These are phyloP conservation scores for Verbascum thapsus DNA, from an alignment of 257 asterid genomes.

Conservation along the genomic window DNA sequence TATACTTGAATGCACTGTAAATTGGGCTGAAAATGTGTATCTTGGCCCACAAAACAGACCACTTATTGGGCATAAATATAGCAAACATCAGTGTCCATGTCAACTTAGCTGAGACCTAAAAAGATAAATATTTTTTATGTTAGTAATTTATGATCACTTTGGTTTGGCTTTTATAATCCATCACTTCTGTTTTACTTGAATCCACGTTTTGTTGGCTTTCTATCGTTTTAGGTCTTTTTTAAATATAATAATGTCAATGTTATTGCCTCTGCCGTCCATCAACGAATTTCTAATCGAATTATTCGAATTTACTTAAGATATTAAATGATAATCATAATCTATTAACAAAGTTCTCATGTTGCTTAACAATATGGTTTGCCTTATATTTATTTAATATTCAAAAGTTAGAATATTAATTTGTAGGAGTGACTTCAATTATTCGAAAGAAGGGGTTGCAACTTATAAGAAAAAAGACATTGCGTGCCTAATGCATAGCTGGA, in stretches of 20 bases:
- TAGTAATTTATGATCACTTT: constrained; percentile 26
- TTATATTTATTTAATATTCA: not conserved
- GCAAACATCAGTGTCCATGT: not conserved
- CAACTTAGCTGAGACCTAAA: constrained; percentile 27
- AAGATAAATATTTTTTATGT: constrained; percentile 18
- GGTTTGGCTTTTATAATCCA: constrained; percentile 30
- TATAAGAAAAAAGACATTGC: constrained; percentile 31
- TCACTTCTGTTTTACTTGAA: constrained; percentile 29
- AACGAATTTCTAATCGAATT: no score
- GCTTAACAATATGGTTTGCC: no score
- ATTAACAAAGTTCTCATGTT: no score
- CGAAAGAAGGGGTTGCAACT: constrained; percentile 21
- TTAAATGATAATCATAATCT: no score
- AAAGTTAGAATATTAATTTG: not conserved
- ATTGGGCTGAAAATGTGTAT: not conserved
- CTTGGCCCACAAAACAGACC: constrained; percentile 29
- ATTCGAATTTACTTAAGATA: no score
- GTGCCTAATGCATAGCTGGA: constrained; percentile 25
- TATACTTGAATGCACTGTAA: not conserved
- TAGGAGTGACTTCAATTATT: constrained; percentile 36
- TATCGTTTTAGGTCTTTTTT: no score
- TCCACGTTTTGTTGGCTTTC: constrained; percentile 33
- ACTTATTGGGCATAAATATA: constrained; percentile 7
- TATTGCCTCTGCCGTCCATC: no score
- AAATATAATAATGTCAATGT: no score